phyloP scores from a whole-genome alignment of 164 flowering plant species.

The Vitis amurensis region DNA sequence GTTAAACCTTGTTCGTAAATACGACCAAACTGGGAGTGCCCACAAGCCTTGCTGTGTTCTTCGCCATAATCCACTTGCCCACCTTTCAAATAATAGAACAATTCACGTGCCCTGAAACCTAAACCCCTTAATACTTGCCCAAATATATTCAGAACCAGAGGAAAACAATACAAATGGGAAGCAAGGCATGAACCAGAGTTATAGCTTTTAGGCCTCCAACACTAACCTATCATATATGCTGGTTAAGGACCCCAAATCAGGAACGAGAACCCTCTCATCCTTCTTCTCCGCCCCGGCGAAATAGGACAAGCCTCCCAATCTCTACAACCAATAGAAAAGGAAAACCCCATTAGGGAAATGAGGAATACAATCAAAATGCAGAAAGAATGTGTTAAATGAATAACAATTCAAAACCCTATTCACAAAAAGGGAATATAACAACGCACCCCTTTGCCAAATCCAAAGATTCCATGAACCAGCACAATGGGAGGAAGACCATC shows the following conservation, averaged over 20 bases:
- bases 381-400: neutral
- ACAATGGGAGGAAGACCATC: conserved; percentile 83
- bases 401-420: neutral
- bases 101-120: conserved; percentile 83
- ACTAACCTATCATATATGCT: conserved; percentile 89
- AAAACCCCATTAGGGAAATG: conserved; percentile 8
- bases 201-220: neutral
- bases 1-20: conserved; percentile 68
- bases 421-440: neutral
- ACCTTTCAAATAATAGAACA: conserved; percentile 96
- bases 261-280: conserved; percentile 88
- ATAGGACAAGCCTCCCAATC: conserved; percentile 87
- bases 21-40: conserved; percentile 84
- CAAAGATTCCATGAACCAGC: conserved; percentile 95
- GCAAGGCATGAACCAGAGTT: neutral
- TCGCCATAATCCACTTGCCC: conserved; percentile 96
- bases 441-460: conserved; percentile 97
- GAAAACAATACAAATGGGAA: neutral
- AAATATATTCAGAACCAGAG: neutral
- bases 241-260: conserved; percentile 95
- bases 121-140: conserved; percentile 10
- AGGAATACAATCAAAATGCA: neutral
- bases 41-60: conserved; percentile 82
- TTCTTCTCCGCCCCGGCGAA: conserved; percentile 99
- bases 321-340: conserved; percentile 39